Percentiles rank a stretch among this genome's conserved stretches.
phyloP scores from a whole-genome alignment of 139 green algal species.

The Yamagishiella unicocca region DNA sequence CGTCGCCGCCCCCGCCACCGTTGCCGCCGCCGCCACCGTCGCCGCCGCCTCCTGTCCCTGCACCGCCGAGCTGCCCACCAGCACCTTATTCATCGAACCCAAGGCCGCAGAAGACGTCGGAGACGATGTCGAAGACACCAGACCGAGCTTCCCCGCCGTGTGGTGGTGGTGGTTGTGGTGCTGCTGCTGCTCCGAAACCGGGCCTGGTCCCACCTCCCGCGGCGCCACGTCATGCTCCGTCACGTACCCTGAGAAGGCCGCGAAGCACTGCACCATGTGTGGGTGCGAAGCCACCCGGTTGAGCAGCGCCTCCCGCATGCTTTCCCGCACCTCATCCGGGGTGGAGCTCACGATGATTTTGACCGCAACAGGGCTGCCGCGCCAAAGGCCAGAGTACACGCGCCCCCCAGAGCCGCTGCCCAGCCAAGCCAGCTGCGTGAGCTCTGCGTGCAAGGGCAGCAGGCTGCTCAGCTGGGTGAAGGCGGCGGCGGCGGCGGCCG shows the following conservation, averaged over 20 bases:
- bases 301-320: constrained; percentile 14
- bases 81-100: too few relatives aligned
- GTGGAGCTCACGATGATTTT: constrained; percentile 14
- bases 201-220: neutral
- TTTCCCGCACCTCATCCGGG: neutral
- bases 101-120: too few relatives aligned
- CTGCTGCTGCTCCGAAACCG: too few relatives aligned
- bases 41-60: too few relatives aligned
- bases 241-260: constrained; percentile 1
- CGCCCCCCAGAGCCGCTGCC: constrained; percentile 1
- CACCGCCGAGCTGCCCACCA: too few relatives aligned
- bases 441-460: constrained; percentile 4
- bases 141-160: too few relatives aligned
- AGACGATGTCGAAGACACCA: too few relatives aligned
- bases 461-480: constrained; percentile 31
- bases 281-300: constrained; percentile 18
- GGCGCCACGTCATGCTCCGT: neutral
- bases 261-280: constrained; percentile 29
- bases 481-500: neutral
- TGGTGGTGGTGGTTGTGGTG: too few relatives aligned
- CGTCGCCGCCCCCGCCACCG: too few relatives aligned
- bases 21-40: too few relatives aligned
- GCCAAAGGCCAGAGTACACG: constrained; percentile 27
- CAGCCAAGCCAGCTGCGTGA: neutral
- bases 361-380: neutral